Evolutionary conservation across 108 stramenopile species (phyloP), one percentile per base, ranked within the genome.

Genomic region (Cylindrotheca fusiformis): DNA sequence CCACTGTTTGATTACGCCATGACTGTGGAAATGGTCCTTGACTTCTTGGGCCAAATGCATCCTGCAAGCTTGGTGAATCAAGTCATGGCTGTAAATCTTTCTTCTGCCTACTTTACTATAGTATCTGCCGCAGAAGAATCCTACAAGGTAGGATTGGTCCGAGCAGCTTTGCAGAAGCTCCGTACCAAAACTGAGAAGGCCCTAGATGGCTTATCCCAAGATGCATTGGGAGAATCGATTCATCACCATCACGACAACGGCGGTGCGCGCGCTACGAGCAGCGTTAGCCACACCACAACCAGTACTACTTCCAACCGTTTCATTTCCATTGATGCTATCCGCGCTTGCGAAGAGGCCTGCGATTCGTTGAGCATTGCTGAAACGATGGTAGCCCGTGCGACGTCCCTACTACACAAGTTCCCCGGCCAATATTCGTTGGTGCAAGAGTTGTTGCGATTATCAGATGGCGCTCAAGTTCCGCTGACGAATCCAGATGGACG

Each of bases 21-120:
- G 27, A 84, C 84, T 5, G 90, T 85, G 26, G 93, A 90, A 71
- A 87, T 87, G 80, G 70, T 76, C 14, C 55, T 94, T 18, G 87
- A 89, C 51, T 84, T 76, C 29, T 72, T 94, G 46, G 93, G 91
- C 68, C 88, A 86, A 31, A 74, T 94, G 26, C 93, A 94, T 59
- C 93, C 93, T 6, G 81, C 90, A 3, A 77, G 71, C 26, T 68
- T 94, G 63, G 58, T 91, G 74, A 85, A 83, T 58, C 89, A 91
- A 64, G 21, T 71, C 33, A 68, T 94, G 71, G 86, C 90, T 4
- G 88, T 89, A 27, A 89, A 90, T 32, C 57, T 94, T 18, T 64
- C 77, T 0, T 79, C 72, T 44, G 82, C 88, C 1, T 83, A 79
- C 60, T 90, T 88, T 63, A 73, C 85, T 2, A 60, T 87, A 33